Conservation (phyloP, 1,284 basidiomycete species). For the Pascua sp. region DNA sequence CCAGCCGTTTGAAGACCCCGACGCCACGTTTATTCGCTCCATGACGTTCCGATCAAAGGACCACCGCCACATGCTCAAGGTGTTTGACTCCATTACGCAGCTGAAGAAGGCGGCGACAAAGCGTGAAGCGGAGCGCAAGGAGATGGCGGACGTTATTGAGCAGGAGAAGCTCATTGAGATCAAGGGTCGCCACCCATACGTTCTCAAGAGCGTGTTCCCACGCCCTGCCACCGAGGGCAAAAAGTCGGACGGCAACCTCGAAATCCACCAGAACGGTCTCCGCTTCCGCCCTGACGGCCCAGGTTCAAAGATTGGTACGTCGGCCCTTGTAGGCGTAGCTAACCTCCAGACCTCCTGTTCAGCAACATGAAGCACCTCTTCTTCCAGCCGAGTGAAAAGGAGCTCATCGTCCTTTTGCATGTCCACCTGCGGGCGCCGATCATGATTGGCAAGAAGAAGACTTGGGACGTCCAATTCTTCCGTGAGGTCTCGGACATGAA, state of each 20-base stretch:
- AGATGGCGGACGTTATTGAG: conserved; percentile 95
- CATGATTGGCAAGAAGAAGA: conserved; percentile 98
- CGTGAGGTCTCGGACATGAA: conserved; percentile 97
- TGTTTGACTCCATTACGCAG: conserved; percentile 89
- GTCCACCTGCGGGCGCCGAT: conserved; percentile 93
- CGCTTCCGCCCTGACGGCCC: conserved; percentile 87
- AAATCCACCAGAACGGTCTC: conserved; percentile 96
- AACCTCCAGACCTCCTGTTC: conserved; percentile 71
- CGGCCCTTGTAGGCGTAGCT: too few relatives aligned
- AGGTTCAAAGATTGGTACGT: conserved; percentile 57
- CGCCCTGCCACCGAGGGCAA: conserved; percentile 65
- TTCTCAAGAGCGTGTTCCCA: conserved; percentile 87
- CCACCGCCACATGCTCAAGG: conserved; percentile 78
- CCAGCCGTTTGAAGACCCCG: conserved; percentile 84
- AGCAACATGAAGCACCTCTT: conserved; percentile 98
- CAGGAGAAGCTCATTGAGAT: conserved; percentile 85
- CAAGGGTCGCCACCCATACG: conserved; percentile 73
- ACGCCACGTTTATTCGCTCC: conserved; percentile 93
- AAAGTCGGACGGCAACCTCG: conserved; percentile 78
- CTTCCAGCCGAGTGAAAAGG: conserved; percentile 98
- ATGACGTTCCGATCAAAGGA: conserved; percentile 91
- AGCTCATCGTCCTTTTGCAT: conserved; percentile 91
- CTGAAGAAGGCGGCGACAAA: conserved; percentile 96
- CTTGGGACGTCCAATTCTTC: conserved; percentile 96
- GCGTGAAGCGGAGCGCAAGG: conserved; percentile 94